These are phyloP conservation scores for Trematosphaeria pertusa DNA, from an alignment of 2,329 filamentous ascomycete species.

Conservation along the genomic window DNA sequence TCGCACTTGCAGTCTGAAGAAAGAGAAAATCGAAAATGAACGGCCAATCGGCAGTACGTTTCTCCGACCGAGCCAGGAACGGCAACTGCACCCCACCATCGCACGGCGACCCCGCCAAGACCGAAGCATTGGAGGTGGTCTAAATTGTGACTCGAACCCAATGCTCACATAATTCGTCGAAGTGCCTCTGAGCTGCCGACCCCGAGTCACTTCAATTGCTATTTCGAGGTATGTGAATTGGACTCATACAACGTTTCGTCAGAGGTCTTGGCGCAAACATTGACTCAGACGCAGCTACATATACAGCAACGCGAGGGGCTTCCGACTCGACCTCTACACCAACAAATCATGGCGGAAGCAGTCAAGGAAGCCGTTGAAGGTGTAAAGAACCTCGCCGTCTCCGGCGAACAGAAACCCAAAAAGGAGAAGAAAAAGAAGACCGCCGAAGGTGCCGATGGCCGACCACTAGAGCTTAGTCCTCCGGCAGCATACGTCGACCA, in stretches of 20 bases:
- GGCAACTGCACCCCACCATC: constrained; percentile 32
- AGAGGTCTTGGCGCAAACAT: constrained; percentile 18
- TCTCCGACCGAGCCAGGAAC: constrained; percentile 24
- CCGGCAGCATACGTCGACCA: constrained; percentile 81
- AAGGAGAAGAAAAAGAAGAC: constrained; percentile 57
- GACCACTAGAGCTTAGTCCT: constrained; percentile 56
- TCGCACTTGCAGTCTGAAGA: constrained; percentile 31
- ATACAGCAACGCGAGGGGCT: constrained; percentile 26
- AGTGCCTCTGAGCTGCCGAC: constrained; percentile 2
- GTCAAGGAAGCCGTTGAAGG: constrained; percentile 61
- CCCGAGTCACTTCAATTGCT: constrained; percentile 7
- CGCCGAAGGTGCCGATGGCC: constrained; percentile 42
- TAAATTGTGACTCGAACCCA: neutral
- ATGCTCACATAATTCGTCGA: no score
- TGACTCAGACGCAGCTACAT: constrained; percentile 35
- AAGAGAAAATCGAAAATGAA: constrained; percentile 32
- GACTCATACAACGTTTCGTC: constrained; percentile 5
- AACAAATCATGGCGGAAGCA: constrained; percentile 55
- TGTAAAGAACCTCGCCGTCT: constrained; percentile 66
- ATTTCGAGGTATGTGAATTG: constrained; percentile 7
- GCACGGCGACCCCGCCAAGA: constrained; percentile 16
- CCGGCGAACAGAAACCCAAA: constrained; percentile 44
- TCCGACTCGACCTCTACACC: constrained; percentile 26
- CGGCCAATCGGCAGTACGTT: constrained; percentile 37
- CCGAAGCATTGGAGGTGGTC: constrained; percentile 1